These are phyloP conservation scores for Theobroma grandiflorum DNA, from an alignment of 441 rosid genomes.

Conservation along the genomic window DNA sequence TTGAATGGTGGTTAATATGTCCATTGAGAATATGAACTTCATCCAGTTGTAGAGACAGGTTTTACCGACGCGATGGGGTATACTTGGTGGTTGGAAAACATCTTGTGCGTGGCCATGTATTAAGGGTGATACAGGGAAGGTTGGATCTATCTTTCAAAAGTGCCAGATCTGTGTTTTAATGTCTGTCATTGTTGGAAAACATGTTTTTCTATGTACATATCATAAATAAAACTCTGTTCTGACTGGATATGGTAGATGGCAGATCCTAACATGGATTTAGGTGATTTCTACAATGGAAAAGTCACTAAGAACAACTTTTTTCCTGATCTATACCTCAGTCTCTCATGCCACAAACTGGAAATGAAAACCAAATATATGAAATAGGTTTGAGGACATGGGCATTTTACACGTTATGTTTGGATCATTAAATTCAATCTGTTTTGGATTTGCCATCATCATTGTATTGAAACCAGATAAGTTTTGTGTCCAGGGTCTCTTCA, in stretches of 20 bases:
- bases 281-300: background rate
- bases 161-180: constrained; percentile 1
- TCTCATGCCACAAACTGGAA: background rate
- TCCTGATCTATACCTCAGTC: background rate
- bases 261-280: background rate
- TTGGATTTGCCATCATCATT: background rate
- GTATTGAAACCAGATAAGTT: background rate
- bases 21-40: background rate
- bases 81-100: background rate
- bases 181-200: background rate
- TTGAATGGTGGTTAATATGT: background rate
- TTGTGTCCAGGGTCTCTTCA: constrained; percentile 5
- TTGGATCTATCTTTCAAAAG: background rate
- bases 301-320: background rate
- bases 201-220: background rate
- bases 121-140: background rate
- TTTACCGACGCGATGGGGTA: background rate
- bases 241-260: background rate
- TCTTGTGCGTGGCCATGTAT: background rate
- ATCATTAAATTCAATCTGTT: background rate
- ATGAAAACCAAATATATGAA: background rate
- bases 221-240: background rate
- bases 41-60: background rate
- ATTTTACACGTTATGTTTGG: background rate
- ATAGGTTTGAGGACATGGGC: background rate